Evolutionary conservation across 441 rosid species (phyloP).

Genomic region (Biscutella laevigata): DNA sequence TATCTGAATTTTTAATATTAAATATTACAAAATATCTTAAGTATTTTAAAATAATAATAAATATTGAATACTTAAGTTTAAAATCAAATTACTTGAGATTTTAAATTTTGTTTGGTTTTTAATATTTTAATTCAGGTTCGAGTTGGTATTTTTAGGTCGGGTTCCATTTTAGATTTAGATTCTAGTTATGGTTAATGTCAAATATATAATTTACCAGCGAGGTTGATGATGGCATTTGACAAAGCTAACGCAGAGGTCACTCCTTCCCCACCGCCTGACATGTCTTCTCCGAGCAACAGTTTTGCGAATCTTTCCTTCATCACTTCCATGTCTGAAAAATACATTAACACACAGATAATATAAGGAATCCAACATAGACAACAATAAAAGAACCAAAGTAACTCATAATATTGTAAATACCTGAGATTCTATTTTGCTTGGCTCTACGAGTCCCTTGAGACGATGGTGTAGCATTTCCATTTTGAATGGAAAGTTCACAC

Average conservation of each 20-base stretch:
- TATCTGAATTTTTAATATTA: no score
- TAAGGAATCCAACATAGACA: background rate
- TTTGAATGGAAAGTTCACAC: slow-evolving; percentile 5
- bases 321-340: slow-evolving; percentile 34
- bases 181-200: background rate
- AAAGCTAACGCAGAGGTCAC: slow-evolving; percentile 51
- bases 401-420: background rate
- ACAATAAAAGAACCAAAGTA: background rate
- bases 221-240: slow-evolving; percentile 50
- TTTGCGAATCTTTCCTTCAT: slow-evolving; percentile 51
- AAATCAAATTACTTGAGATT: no score
- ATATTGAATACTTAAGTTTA: no score
- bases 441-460: background rate
- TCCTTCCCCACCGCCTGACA: slow-evolving; percentile 60
- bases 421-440: slow-evolving; percentile 12
- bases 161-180: no score
- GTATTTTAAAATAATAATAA: no score
- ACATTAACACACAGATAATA: background rate
- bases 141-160: no score
- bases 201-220: slow-evolving; percentile 42
- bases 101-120: no score
- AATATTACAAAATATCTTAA: no score
- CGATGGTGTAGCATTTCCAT: background rate
- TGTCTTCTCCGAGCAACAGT: slow-evolving; percentile 53
- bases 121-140: no score